Evolutionary conservation across 495 filamentous ascomycete species (phyloP), one percentile per base, ranked within the genome.

Genomic region (Friedmanniomyces simplex): DNA sequence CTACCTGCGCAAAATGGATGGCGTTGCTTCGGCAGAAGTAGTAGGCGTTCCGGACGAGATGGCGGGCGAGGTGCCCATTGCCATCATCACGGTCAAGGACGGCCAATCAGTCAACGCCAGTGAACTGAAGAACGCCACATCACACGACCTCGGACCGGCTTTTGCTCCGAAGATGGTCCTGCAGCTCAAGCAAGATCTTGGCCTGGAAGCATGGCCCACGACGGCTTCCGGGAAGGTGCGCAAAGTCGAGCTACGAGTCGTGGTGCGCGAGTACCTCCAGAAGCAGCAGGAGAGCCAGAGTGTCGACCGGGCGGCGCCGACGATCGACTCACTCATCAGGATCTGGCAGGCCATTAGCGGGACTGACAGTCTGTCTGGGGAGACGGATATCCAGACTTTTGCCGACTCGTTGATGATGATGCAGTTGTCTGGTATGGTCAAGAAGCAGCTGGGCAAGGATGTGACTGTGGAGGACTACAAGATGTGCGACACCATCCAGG

Each of bases 201-300:
- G 67, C 16, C 32, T 71, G 10, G 54, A 67, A 0, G 54, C 57
- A 2, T 74, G 70, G 43, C 74, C 74, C 3, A 43, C 55, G 26
- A 76, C 73, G 1, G 59, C 64, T 16, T 52, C 68, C 14, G 74
- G 74, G 21, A 77, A 77, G 54, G 55, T 73, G n/a, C 59, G 66
- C 41, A 74, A 73, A 61, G 48, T 45, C n/a, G 53, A 61, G 18
- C 52, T 61, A 12, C 26, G 52, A 39, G 46, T 14, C n/a, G 26
- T 57, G 1, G 58, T 56, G 14, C 42, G 47, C 24, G 52, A 61
- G 37, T 61, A 57, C 46, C n/a, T 50, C 7, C 28, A 56, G 10
- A 45, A 42, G 21, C 50, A 54, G 28, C 12, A 52, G 34, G 42
- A 57, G 37, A 32, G 14, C 16, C 18, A 13, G 7, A 28, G 26